These are phyloP conservation scores for Colletotrichum somersetense DNA, from an alignment of 2,329 filamentous ascomycete species.

Conservation along the genomic window DNA sequence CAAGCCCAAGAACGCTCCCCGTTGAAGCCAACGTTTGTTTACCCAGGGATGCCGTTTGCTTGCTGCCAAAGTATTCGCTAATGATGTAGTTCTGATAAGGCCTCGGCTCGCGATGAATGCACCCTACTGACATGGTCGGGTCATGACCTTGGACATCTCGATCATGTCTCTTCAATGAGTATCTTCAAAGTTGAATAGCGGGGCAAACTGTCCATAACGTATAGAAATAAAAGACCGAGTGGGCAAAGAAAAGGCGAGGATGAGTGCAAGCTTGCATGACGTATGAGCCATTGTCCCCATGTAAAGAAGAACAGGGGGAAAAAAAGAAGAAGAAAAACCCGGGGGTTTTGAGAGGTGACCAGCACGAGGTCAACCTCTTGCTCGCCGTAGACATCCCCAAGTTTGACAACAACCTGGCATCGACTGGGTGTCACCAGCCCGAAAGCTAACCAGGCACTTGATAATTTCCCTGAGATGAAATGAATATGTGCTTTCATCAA, in stretches of 20 bases:
- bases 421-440: neutral
- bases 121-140: neutral
- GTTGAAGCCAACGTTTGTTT: neutral
- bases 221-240: neutral
- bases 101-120: neutral
- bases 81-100: too few species aligned
- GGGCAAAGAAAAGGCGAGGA: neutral
- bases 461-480: neutral
- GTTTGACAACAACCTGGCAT: neutral
- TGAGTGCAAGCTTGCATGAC: neutral
- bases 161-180: neutral
- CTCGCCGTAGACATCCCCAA: neutral
- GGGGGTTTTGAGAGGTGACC: neutral
- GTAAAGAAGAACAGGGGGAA: too few species aligned
- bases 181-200: neutral
- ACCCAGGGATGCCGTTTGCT: neutral
- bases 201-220: neutral
- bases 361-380: neutral
- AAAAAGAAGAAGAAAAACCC: too few species aligned
- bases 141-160: neutral
- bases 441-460: neutral
- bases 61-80: neutral
- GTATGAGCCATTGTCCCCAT: neutral
- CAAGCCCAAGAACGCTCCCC: constrained; percentile 14
- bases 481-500: neutral